Conservation (phyloP, 1,139 yeast species). For the Suhomyces terraborum region DNA sequence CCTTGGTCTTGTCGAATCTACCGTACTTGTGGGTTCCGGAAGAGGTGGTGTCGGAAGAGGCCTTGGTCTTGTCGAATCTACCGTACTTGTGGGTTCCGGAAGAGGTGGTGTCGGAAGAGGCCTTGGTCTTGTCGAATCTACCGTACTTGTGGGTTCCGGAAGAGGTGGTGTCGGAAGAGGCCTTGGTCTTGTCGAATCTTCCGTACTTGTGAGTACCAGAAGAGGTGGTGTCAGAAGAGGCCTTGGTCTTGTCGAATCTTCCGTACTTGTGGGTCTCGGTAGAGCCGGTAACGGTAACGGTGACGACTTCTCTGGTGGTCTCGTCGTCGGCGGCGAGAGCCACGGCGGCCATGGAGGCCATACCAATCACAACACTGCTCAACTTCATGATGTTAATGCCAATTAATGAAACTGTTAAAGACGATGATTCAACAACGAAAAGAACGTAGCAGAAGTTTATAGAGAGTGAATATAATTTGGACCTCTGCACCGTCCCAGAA, state of each 20-base stretch:
- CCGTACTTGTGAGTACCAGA: conserved; percentile 43
- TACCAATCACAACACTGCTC: conserved; percentile 24
- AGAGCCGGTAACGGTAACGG: conserved; percentile 30
- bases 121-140: conserved; percentile 49
- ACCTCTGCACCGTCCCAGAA: conserved; percentile 1
- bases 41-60: conserved; percentile 11
- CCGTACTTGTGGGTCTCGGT: conserved; percentile 49
- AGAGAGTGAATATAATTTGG: too few species aligned
- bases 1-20: conserved; percentile 50
- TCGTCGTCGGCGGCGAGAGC: conserved; percentile 26
- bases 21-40: conserved; percentile 49
- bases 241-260: conserved; percentile 52
- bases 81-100: conserved; percentile 50
- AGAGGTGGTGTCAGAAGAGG: conserved; percentile 32
- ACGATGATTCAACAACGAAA: too few species aligned
- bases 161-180: conserved; percentile 25
- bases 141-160: conserved; percentile 50
- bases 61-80: conserved; percentile 50
- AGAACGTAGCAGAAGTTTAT: too few species aligned
- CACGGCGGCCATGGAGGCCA: conserved; percentile 24
- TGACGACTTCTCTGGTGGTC: conserved; percentile 27
- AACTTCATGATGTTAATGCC: conserved; percentile 24
- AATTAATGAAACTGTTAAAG: too few species aligned
- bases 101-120: conserved; percentile 34
- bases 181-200: conserved; percentile 44